These are phyloP conservation scores for Stephanodiscus triporus DNA, from an alignment of 108 stramenopile genomes.

Conservation along the genomic window DNA sequence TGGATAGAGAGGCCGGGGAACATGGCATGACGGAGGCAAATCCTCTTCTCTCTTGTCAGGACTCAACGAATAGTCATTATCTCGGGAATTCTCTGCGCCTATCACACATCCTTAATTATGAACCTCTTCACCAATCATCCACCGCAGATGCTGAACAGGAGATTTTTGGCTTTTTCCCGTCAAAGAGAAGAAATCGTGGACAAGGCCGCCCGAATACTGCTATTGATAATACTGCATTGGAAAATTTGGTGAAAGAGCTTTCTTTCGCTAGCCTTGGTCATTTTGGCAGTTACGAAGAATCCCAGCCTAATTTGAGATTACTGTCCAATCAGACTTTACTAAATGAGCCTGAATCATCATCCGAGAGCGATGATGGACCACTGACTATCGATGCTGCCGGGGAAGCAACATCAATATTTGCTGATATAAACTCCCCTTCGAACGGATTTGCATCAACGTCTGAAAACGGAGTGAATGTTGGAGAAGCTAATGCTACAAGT, in stretches of 20 bases:
- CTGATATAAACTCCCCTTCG: background rate
- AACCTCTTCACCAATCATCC: conserved; percentile 16
- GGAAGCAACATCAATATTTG: background rate
- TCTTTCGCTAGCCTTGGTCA: conserved; percentile 24
- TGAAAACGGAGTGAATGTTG: too few relatives aligned
- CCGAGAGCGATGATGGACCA: conserved; percentile 8
- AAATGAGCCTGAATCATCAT: conserved; percentile 7
- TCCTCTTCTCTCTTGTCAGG: conserved; percentile 1
- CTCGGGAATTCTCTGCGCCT: conserved; percentile 8
- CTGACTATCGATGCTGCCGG: background rate
- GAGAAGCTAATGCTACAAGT: too few relatives aligned
- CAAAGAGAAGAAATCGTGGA: conserved; percentile 13
- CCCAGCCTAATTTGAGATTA: background rate
- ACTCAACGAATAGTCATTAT: background rate
- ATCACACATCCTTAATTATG: conserved; percentile 33
- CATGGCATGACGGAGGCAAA: conserved; percentile 3
- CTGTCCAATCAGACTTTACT: background rate
- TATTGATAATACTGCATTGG: conserved; percentile 10
- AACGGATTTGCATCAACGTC: conserved; percentile 3
- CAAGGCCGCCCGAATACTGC: conserved; percentile 19
- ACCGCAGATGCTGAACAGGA: conserved; percentile 35
- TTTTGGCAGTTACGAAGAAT: conserved; percentile 3
- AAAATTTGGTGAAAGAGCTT: conserved; percentile 27
- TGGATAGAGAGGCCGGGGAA: background rate
- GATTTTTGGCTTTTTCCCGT: conserved; percentile 32